A percentile compares a stretch with the other conserved stretches of the same genome.
Conservation (phyloP, 2,329 filamentous ascomycete species). For the Colletotrichum chrysophilum region DNA sequence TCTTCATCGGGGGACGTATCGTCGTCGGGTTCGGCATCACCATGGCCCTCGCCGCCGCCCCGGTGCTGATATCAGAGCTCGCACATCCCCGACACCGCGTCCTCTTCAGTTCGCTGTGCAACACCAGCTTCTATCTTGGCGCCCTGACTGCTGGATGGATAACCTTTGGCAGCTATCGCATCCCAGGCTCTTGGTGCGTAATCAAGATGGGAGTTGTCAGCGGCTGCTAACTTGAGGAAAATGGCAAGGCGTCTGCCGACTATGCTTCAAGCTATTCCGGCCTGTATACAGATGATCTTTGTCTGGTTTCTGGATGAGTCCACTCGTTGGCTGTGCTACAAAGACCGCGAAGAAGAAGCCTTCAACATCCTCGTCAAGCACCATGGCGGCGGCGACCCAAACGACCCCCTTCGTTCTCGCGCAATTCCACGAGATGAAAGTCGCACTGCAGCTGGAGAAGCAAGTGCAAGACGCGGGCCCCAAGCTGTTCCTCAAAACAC, state of each 20-base stretch:
- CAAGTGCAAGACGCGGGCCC: not conserved
- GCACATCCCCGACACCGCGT: constrained; percentile 9
- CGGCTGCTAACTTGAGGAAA: no score
- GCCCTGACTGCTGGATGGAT: constrained; percentile 40
- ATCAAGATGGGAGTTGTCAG: no score
- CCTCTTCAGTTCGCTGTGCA: constrained; percentile 34
- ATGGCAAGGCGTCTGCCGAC: not conserved
- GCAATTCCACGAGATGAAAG: constrained; percentile 32
- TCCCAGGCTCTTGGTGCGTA: not conserved
- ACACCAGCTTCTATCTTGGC: constrained; percentile 38
- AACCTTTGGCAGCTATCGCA: constrained; percentile 34
- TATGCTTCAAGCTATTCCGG: not conserved
- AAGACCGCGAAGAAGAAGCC: constrained; percentile 34
- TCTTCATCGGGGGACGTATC: constrained; percentile 34
- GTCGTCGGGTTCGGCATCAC: constrained; percentile 36
- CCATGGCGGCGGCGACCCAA: constrained; percentile 57
- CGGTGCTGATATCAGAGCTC: constrained; percentile 37
- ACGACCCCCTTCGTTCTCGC: constrained; percentile 54
- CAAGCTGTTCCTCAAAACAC: constrained; percentile 24
- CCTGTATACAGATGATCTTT: not conserved
- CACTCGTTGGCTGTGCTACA: constrained; percentile 35
- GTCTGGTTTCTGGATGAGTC: constrained; percentile 29
- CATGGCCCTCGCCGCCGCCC: constrained; percentile 33
- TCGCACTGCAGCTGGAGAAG: not conserved
- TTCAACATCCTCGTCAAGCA: constrained; percentile 38